A percentile compares a stretch with the other conserved stretches of the same genome.
phyloP scores from a whole-genome alignment of 306 rosid genomes.

The Inga oerstediana region DNA sequence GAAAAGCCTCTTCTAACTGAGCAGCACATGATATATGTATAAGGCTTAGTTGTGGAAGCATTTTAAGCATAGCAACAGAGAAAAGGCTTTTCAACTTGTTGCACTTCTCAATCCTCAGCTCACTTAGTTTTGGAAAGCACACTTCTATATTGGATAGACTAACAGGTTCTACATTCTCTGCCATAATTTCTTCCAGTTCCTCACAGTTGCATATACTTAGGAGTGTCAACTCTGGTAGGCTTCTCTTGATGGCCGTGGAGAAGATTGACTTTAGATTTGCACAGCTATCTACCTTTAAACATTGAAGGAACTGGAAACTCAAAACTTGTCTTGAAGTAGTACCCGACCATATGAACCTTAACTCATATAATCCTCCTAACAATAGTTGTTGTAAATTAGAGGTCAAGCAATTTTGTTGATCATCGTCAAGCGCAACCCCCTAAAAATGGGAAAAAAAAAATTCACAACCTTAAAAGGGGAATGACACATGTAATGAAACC shows the following conservation, averaged over 20 bases:
- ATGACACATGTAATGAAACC: not conserved
- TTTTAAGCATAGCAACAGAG: conserved; percentile 17
- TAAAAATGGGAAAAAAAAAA: not conserved
- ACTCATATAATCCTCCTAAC: not conserved
- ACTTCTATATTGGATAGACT: not conserved
- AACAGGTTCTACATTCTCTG: not conserved
- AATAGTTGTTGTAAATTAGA: not conserved
- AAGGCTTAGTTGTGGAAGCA: conserved; percentile 20
- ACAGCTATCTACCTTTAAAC: not conserved
- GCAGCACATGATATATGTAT: conserved; percentile 14
- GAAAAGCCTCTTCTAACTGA: conserved; percentile 12
- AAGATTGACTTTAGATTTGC: conserved; percentile 10
- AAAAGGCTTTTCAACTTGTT: conserved; percentile 25
- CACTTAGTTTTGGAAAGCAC: conserved; percentile 22
- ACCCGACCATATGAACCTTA: conserved; percentile 18
- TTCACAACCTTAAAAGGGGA: not conserved
- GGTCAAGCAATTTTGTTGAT: conserved; percentile 1
- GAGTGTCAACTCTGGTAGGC: conserved; percentile 24
- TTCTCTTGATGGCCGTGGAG: not conserved
- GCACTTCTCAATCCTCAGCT: conserved; percentile 1
- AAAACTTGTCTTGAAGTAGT: not conserved
- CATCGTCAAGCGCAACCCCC: not conserved
- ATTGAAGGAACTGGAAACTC: conserved; percentile 20
- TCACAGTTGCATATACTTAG: conserved; percentile 5
- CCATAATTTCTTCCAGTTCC: conserved; percentile 22